Evolutionary conservation across 2,329 filamentous ascomycete species (phyloP), one percentile per base, ranked within the genome.

Genomic region (Fusarium sp.): DNA sequence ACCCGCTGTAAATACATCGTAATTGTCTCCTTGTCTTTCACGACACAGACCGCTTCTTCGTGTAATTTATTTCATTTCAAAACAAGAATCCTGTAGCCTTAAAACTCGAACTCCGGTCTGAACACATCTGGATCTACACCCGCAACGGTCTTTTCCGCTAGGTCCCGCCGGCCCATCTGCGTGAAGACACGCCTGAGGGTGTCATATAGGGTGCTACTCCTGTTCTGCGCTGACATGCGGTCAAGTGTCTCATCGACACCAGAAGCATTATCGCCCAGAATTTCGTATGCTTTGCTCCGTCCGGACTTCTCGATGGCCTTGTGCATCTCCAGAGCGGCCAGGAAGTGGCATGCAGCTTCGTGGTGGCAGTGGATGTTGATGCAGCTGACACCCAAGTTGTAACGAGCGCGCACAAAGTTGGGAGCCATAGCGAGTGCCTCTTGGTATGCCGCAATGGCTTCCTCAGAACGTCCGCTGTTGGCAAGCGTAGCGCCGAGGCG

Each of bases 351-450:
- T 3, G 96, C 96, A 0, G 96, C 96, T 81, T 98, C 93, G 16
- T 92, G 91, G 78, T 94, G 94, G 80, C 95, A 97, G 56, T 94
- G 94, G 72, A 98, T 97, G 81, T 98, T 98, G 80, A 99, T 98
- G 80, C 96, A 98, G 62, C 89, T 93, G 11, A 98, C 96, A 45
- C 96, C 96, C 2, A 99, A 88, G 80, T 99, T 99, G 83, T 99
- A 99, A 44, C 96, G 88, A 4, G 96, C 96, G 61, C 96, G 92
- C 18, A 99, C 97, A 77, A 99, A 99, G 83, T 99, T 99, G 56
- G 95, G 93, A 58, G 94, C 92, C 64, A 97, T 88, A 42, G 90
- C 91, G 10, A 99, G 87, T 0, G 96, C 96, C 77, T 95, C 93
- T 75, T 97, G 94, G 80, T 99, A 99, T 1, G 96, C 96, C 44